These are phyloP conservation scores for Vitis vinifera DNA, from an alignment of 164 flowering plant genomes.

Conservation along the genomic window ASM3070453v1 NC_081807.1:7183501-7184000, in stretches of 20 bases:
- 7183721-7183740: background rate
- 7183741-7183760: slow-evolving; percentile 1
- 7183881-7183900: background rate
- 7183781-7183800: background rate
- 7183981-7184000: too few relatives aligned
- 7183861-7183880: background rate
- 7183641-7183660: slow-evolving; percentile 39
- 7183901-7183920: background rate
- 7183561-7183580: slow-evolving; percentile 91
- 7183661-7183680: background rate
- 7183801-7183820: background rate
- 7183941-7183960: background rate
- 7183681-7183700: slow-evolving; percentile 1
- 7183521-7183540: background rate
- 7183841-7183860: slow-evolving; percentile 2
- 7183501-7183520: background rate
- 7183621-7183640: slow-evolving; percentile 39
- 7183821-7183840: background rate
- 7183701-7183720: background rate
- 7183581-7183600: slow-evolving; percentile 97
- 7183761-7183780: slow-evolving; percentile 5
- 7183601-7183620: slow-evolving; percentile 84
- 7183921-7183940: background rate
- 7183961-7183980: too few relatives aligned
- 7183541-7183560: slow-evolving; percentile 8